These are phyloP conservation scores for Solanum bukasovii DNA, from an alignment of 257 asterid species.

Conservation along the genomic window DNA sequence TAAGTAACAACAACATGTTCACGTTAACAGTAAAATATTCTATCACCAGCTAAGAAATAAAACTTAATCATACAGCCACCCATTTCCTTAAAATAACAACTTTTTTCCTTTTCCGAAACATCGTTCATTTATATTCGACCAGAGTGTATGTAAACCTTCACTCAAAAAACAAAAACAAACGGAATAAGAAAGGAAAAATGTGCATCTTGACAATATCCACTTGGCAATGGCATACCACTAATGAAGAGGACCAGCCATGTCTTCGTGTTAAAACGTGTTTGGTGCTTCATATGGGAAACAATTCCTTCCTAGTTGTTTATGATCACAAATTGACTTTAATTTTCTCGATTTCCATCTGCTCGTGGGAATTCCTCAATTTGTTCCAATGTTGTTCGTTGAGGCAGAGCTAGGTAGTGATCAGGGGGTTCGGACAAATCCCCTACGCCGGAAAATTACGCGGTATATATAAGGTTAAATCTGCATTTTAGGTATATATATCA, in stretches of 20 bases:
- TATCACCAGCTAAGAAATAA: not conserved
- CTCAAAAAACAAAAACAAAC: not conserved
- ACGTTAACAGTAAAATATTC: not conserved
- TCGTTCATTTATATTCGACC: not conserved
- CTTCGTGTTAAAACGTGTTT: slow-evolving; percentile 30
- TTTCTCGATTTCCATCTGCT: not conserved
- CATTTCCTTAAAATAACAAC: not conserved
- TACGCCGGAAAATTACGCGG: not conserved
- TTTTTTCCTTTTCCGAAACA: not conserved
- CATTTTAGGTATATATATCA: not conserved
- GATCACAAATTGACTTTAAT: not conserved
- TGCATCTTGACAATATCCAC: slow-evolving; percentile 37
- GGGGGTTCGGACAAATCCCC: not conserved
- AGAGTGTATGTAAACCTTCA: not conserved
- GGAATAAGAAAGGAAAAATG: not conserved
- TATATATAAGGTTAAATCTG: not conserved
- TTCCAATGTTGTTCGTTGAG: not conserved
- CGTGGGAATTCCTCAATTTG: not conserved
- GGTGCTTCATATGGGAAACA: slow-evolving; percentile 34
- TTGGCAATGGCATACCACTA: slow-evolving; percentile 22
- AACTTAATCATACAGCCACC: not conserved
- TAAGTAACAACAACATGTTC: not conserved
- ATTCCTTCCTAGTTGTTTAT: slow-evolving; percentile 35
- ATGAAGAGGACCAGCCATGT: slow-evolving; percentile 11
- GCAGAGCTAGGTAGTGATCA: not conserved